Evolutionary conservation across 345 rosid species (phyloP).

Genomic region (Hibiscus trionum): DNA sequence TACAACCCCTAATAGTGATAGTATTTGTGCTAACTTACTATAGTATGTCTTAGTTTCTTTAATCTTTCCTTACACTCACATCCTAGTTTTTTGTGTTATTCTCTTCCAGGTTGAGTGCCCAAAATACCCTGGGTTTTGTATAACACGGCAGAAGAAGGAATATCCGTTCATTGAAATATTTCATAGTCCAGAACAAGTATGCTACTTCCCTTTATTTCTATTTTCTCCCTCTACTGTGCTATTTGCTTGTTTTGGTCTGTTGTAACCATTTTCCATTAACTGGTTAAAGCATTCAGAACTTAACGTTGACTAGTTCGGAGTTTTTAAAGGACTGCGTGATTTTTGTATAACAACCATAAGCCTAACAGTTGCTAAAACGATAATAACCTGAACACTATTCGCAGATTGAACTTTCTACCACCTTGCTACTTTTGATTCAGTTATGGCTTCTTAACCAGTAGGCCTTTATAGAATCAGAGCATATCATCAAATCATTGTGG

Average conservation of each 20-base stretch:
- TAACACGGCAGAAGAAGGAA: conserved; percentile 75
- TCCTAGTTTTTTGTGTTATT: conserved; percentile 16
- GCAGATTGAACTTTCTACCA: background rate
- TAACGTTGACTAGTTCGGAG: background rate
- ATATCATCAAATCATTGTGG: background rate
- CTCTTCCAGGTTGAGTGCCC: conserved; percentile 91
- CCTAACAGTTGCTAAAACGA: background rate
- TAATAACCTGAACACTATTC: background rate
- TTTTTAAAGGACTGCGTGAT: background rate
- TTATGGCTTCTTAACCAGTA: background rate
- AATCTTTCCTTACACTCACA: background rate
- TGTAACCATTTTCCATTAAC: background rate
- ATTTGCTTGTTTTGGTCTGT: background rate
- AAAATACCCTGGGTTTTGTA: conserved; percentile 91
- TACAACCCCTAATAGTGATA: background rate
- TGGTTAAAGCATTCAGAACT: background rate
- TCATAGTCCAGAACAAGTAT: conserved; percentile 80
- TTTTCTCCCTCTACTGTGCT: background rate
- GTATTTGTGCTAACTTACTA: background rate
- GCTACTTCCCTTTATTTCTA: background rate
- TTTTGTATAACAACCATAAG: background rate
- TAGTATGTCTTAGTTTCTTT: background rate
- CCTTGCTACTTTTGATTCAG: background rate
- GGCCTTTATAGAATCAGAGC: background rate
- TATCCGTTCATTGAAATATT: conserved; percentile 90